These are phyloP conservation scores for Polyrhizophydium stewartii DNA, from an alignment of 371 early-diverging fungal genomes.

Conservation along the genomic window DNA sequence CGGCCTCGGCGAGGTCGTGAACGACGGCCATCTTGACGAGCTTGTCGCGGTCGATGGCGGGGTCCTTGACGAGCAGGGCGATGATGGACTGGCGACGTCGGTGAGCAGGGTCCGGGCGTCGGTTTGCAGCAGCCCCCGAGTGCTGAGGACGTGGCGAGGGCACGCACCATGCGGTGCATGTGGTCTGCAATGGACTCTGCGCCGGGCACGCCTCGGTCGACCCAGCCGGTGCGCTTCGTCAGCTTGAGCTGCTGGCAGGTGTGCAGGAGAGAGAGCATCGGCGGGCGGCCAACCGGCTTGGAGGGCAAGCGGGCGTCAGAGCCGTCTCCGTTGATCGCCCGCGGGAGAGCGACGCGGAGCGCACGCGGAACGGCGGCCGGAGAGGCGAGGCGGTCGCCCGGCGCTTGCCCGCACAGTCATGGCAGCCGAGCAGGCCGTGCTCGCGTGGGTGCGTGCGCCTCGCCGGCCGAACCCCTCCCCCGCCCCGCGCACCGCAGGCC, in stretches of 20 bases:
- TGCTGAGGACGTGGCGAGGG: not conserved
- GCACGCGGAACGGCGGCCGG: too few relatives aligned
- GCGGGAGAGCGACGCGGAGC: too few relatives aligned
- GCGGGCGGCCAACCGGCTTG: too few relatives aligned
- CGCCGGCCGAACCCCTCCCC: too few relatives aligned
- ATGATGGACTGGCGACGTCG: slow-evolving; percentile 9
- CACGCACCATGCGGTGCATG: slow-evolving; percentile 92
- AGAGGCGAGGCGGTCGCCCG: too few relatives aligned
- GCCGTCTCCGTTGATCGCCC: too few relatives aligned
- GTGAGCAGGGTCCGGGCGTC: not conserved
- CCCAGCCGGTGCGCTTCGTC: slow-evolving; percentile 92
- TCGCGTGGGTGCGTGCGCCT: not conserved
- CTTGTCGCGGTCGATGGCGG: slow-evolving; percentile 45
- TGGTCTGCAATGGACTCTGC: slow-evolving; percentile 88
- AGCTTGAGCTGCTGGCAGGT: slow-evolving; percentile 64
- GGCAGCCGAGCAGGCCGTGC: not conserved
- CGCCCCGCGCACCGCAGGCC: too few relatives aligned
- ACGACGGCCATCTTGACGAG: slow-evolving; percentile 88
- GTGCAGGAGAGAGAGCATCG: slow-evolving; percentile 52
- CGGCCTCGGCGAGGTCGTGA: slow-evolving; percentile 87
- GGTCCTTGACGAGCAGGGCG: slow-evolving; percentile 74
- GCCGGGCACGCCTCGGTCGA: slow-evolving; percentile 61
- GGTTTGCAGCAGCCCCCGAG: not conserved
- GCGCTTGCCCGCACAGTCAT: too few relatives aligned
- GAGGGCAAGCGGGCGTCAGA: too few relatives aligned